phyloP scores from a whole-genome alignment of 208 protist species.

The Leishmania arabica region DNA sequence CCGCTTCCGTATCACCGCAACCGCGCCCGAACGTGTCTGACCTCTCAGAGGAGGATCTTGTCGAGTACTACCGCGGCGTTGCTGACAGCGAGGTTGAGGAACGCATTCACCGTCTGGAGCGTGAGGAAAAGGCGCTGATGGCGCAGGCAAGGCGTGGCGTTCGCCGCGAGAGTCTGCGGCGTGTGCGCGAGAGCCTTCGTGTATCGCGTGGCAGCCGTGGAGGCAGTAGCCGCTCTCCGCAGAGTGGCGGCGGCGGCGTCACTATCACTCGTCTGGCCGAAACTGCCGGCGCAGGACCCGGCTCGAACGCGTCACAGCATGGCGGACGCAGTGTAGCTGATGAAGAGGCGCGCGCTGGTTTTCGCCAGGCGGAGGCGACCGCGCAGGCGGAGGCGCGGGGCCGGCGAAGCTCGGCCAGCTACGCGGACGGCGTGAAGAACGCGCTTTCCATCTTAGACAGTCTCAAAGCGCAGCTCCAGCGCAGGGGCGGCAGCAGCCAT shows the following conservation, averaged over 20 bases:
- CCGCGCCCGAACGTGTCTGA: conserved; percentile 32
- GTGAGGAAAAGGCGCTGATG: conserved; percentile 65
- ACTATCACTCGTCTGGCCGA: conserved; percentile 26
- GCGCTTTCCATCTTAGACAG: conserved; percentile 71
- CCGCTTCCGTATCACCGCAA: conserved; percentile 46
- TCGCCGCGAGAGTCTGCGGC: conserved; percentile 64
- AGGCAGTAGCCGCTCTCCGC: conserved; percentile 23
- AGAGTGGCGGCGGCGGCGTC: conserved; percentile 19
- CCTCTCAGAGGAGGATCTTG: conserved; percentile 26
- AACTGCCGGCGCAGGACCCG: not conserved
- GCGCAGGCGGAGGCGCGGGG: conserved; percentile 15
- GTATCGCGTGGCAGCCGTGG: conserved; percentile 14
- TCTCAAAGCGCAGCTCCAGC: conserved; percentile 50
- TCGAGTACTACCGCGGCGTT: conserved; percentile 32
- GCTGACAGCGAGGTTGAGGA: conserved; percentile 57
- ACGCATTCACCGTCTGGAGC: conserved; percentile 58
- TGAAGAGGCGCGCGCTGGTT: not conserved
- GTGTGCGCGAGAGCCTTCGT: conserved; percentile 61
- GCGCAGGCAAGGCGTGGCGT: conserved; percentile 51
- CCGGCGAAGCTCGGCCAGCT: conserved; percentile 28
- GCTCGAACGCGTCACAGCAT: not conserved
- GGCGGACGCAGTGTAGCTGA: not conserved
- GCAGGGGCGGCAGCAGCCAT: conserved; percentile 9
- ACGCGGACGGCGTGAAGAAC: conserved; percentile 62
- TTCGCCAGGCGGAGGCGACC: not conserved